Evolutionary conservation across 1,139 yeast genomes (phyloP).

Genomic region (Wickerhamomyces sp.): DNA sequence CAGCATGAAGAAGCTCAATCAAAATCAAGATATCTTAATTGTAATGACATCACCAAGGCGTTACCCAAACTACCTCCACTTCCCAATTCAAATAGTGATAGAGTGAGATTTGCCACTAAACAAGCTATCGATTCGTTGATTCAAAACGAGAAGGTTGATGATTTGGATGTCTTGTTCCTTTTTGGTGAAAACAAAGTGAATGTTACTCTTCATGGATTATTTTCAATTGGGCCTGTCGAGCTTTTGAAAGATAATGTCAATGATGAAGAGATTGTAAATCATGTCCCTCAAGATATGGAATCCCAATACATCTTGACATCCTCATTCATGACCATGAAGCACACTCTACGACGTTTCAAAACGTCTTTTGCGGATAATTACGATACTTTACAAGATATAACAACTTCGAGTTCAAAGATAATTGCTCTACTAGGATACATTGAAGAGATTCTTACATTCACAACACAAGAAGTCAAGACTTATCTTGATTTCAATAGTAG

Average conservation of each 20-base stretch:
- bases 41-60: slow-evolving; percentile 25
- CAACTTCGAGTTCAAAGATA: slow-evolving; percentile 27
- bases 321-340: slow-evolving; percentile 17
- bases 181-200: slow-evolving; percentile 24
- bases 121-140: slow-evolving; percentile 26
- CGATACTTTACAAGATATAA: slow-evolving; percentile 25
- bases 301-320: slow-evolving; percentile 19
- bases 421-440: slow-evolving; percentile 33
- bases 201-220: slow-evolving; percentile 31
- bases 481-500: slow-evolving; percentile 37
- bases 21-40: slow-evolving; percentile 5
- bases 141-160: slow-evolving; percentile 24
- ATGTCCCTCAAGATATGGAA: slow-evolving; percentile 4
- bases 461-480: slow-evolving; percentile 37
- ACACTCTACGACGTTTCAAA: slow-evolving; percentile 13
- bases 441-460: slow-evolving; percentile 33
- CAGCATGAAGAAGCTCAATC: slow-evolving; percentile 10
- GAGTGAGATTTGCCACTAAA: slow-evolving; percentile 21
- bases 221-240: slow-evolving; percentile 24
- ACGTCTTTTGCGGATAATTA: slow-evolving; percentile 7
- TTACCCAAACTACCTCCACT: slow-evolving; percentile 35
- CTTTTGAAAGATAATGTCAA: slow-evolving; percentile 12
- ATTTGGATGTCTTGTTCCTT: slow-evolving; percentile 29
- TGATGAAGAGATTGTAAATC: slow-evolving; percentile 20
- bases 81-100: slow-evolving; percentile 20